Percentiles rank a stretch among this genome's conserved stretches.
Evolutionary conservation across 805 yeast species (phyloP).

Genomic region (Jamesozyma gamospora): DNA sequence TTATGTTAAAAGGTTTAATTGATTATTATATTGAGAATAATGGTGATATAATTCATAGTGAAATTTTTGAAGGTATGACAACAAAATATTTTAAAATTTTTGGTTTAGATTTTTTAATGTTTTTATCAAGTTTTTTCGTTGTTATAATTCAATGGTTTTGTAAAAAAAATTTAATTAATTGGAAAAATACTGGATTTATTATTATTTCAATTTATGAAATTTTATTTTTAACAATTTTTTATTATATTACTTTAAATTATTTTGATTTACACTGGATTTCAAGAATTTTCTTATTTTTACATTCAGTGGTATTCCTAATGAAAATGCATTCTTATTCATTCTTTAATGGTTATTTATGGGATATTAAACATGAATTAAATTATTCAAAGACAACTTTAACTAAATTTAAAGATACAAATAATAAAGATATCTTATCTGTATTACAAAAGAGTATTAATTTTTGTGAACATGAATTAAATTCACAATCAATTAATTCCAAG

Average conservation of each 20-base stretch:
- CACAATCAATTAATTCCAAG: conserved; percentile 35
- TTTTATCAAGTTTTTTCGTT: conserved; percentile 51
- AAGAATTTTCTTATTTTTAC: conserved; percentile 72
- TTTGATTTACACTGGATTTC: conserved; percentile 76
- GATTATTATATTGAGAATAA: conserved; percentile 38
- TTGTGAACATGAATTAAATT: conserved; percentile 59
- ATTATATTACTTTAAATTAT: conserved; percentile 39
- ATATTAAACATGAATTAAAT: conserved; percentile 42
- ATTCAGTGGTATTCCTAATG: conserved; percentile 81
- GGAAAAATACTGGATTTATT: conserved; percentile 58
- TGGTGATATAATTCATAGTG: conserved; percentile 35
- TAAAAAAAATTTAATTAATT: conserved; percentile 36
- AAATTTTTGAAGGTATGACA: conserved; percentile 47
- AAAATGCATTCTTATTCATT: conserved; percentile 90
- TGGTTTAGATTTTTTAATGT: conserved; percentile 64
- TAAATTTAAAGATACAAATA: conserved; percentile 27
- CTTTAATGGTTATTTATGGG: conserved; percentile 85
- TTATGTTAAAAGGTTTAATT: conserved; percentile 43
- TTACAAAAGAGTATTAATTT: conserved; percentile 48
- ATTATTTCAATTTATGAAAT: conserved; percentile 51
- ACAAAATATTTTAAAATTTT: conserved; percentile 57
- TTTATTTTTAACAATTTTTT: conserved; percentile 41
- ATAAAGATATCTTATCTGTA: conserved; percentile 25
- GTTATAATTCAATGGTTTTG: conserved; percentile 49
- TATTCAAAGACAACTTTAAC: conserved; percentile 38